Evolutionary conservation across 805 yeast genomes (phyloP), one percentile per base, ranked within the genome.

Genomic region (Saccharomycopsis fibuligera): DNA sequence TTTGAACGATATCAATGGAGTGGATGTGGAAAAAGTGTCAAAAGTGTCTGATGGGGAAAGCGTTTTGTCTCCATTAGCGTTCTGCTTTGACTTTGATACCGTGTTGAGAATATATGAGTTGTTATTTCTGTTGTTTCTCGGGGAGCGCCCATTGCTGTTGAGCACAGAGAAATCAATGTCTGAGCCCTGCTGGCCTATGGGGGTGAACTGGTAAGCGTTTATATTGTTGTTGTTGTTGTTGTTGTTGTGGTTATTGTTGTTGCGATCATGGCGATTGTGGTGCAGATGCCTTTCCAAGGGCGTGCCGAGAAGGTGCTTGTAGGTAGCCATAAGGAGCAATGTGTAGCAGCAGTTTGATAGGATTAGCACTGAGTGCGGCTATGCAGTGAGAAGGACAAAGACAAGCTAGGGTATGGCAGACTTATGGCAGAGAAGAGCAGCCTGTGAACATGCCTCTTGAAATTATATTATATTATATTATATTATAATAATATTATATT

Each of bases 191-290:
- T 41, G 45, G 6, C 55, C 55, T 31, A 52, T 44, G 19, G 55
- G 55, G 5, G 55, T 52, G 44, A 52, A 52, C 29, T 43, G 44
- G 35, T 46, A 52, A 14, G 51, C 51, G 9, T 25, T 29, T 8
- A 6, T 16, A 33, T 9, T 38, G 17, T 12, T n/a, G n/a, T 39
- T 41, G 9, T 43, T 31, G 21, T 30, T 35, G 6, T 36, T 42
- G 5, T 29, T 37, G 22, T 30, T 25, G 14, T 41, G 35, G 27
- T 16, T 37, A n/a, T 19, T 21, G 17, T 12, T n/a, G n/a, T 39
- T 41, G 9, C 42, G 30, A 17, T 30, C 29, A 10, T 36, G 35
- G 5, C 22, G 30, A 16, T 30, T 25, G 14, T 41, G 35, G 27
- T 16, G 30, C 16, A 14, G 22, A 9, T 35, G 27, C 12, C 41